Base-by-base conservation (phyloP, 2,329 filamentous ascomycete genomes). In the Aspergillus awamori region DNA sequence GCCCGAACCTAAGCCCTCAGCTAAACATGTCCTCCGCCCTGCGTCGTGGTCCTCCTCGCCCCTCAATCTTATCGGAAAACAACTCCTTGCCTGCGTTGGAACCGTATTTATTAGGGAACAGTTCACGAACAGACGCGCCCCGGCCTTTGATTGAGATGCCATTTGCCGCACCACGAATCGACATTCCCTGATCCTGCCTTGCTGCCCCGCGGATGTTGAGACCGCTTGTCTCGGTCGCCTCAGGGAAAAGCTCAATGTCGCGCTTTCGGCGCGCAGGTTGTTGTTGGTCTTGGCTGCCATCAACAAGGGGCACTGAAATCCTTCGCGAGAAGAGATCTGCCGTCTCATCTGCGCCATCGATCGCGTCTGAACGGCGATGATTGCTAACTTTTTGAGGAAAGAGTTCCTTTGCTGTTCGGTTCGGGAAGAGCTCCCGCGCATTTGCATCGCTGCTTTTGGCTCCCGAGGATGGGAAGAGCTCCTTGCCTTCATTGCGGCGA, bases 1-100 rank as follows among this genome's bases (percentile, higher is more conserved):
- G 17, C 24, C 22, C 41, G 20, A 45, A 45, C 10, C 5, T 13
- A 6, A 33, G 4, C n/a, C 33, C 28, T 84, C 75, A 92, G 63
- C 83, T 81, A 72, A 92, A 93, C 65, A 90, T 80, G 76, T 93
- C 90, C 68, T 91, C 88, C 0, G 90, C 90, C 70, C 82, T 87
- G 68, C 89, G 86, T 65, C 90, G 84, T 63, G 81, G 82, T 61
- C 82, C 81, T 13, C 84, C 82, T 63, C 87, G 81, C 2, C 84
- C 85, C 57, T 86, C 83, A 26, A 87, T 70, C 64, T 80, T 86
- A 61, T 87, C 84, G 1, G 83, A 82, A 69, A 92, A 90, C 15
- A 92, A 75, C 71, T 93, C 90, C 75, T 90, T 92, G 53, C 86
- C 86, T 2, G 83, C 77, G 70, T 91, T 91, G 65, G 65, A 73